phyloP scores from a whole-genome alignment of 768 basidiomycete genomes.

The Rhizopogon vesiculosus region DNA sequence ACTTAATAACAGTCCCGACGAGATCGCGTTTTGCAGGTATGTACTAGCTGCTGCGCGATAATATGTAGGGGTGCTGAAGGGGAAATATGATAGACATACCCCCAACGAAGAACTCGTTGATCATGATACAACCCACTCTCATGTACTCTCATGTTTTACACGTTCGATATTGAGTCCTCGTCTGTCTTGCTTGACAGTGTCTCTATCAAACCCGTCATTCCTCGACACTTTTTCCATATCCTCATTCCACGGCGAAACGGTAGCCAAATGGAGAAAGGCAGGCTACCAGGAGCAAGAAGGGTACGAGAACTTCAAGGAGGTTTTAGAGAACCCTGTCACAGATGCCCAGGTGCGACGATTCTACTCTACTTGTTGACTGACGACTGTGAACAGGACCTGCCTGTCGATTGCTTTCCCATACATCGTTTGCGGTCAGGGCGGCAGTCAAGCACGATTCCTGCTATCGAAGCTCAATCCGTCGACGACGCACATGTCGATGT shows the following conservation, averaged over 20 bases:
- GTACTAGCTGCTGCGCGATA: slow-evolving; percentile 13
- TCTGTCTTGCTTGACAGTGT: slow-evolving; percentile 96
- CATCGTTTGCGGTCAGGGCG: slow-evolving; percentile 98
- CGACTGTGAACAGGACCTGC: slow-evolving; percentile 67
- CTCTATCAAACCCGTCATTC: slow-evolving; percentile 93
- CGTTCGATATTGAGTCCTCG: slow-evolving; percentile 85
- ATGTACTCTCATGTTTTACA: too few relatives aligned
- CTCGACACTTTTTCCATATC: slow-evolving; percentile 99
- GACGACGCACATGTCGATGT: slow-evolving; percentile 92
- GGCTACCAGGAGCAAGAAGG: slow-evolving; percentile 99
- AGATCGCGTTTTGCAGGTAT: slow-evolving; percentile 96
- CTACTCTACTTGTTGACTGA: neutral
- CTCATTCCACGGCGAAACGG: slow-evolving; percentile 96
- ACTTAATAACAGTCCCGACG: slow-evolving; percentile 99
- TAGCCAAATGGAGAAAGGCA: too few relatives aligned
- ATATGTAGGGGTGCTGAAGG: slow-evolving; percentile 4
- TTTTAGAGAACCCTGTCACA: slow-evolving; percentile 77
- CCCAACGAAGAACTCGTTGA: slow-evolving; percentile 95
- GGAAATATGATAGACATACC: slow-evolving; percentile 59
- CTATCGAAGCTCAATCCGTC: slow-evolving; percentile 95
- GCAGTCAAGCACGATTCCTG: slow-evolving; percentile 97
- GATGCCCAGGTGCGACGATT: slow-evolving; percentile 73
- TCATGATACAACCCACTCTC: slow-evolving; percentile 99
- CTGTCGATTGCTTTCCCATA: slow-evolving; percentile 93
- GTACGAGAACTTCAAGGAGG: slow-evolving; percentile 96